Evolutionary conservation across 805 yeast genomes (phyloP), one percentile per base, ranked within the genome.

Genomic region (Ogataea paradorogensis): DNA sequence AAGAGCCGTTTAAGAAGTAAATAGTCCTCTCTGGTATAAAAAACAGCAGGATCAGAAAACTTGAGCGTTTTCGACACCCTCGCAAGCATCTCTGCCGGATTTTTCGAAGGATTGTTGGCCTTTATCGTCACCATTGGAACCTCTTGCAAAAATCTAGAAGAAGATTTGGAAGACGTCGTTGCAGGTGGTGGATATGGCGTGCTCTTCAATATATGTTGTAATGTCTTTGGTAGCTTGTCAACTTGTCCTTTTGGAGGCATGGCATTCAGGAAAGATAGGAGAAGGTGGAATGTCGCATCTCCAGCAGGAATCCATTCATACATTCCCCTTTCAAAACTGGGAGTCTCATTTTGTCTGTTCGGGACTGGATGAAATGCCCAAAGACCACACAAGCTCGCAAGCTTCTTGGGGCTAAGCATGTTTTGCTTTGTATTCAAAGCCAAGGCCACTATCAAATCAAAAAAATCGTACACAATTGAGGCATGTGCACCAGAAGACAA

Each of bases 401-500:
- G 73, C 55, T 86, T 87, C 33, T 89, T 71, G 0, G 93, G 95
- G 53, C 85, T 78, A 70, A 89, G 65, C 53, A 83, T 79, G 54
- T 88, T 87, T 29, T 79, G 76, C 51, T 80, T 83, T 3, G 95
- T 79, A 61, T 87, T 84, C 8, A 95, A 78, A 0, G 95, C 80
- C 29, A 89, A 63, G 9, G 88, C 73, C 9, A 87, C 84, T 30
- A 90, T 64, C 25, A 89, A 70, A 55, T 89, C 96, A 52, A 88
- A 74, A 53, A 88, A 90, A 57, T 86, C 95, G 59, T 85, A 86
- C 4, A 86, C 91, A 4, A 90, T 86, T 1, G 93, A 82, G 0
- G 95, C 95, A 63, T 88, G 96, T 5, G 91, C 82, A 2, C 93
- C 87, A 0, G 93, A 81, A 2, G 83, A 74, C 15, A 87, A 68